Conservation (phyloP, 257 asterid genomes). For the Buddleja alternifolia region DNA sequence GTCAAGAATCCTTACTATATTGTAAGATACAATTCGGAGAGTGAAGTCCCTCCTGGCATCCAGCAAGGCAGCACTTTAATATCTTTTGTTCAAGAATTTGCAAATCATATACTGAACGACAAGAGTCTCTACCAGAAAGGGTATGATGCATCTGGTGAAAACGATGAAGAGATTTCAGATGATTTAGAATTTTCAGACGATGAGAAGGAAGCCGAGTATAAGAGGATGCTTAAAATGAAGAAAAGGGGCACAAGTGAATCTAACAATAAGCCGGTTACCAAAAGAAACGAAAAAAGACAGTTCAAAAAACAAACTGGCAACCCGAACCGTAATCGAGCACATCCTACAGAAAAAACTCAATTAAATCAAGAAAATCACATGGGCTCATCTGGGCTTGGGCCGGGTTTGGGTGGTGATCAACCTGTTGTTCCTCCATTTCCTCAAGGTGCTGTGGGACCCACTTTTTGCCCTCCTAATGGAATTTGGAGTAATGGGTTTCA, state of each 20-base stretch:
- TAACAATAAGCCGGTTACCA: constrained; percentile 38
- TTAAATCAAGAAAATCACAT: constrained; percentile 33
- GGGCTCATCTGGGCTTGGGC: constrained; percentile 33
- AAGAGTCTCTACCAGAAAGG: constrained; percentile 81
- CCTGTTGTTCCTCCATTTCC: constrained; percentile 43
- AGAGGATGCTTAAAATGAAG: constrained; percentile 65
- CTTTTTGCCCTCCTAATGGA: constrained; percentile 49
- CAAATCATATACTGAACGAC: constrained; percentile 64
- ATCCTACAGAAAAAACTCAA: constrained; percentile 26
- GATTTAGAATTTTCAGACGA: constrained; percentile 87
- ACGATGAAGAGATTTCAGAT: constrained; percentile 78
- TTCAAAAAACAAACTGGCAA: constrained; percentile 42
- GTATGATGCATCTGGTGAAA: constrained; percentile 85
- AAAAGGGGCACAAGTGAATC: constrained; percentile 65
- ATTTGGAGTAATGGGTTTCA: constrained; percentile 52
- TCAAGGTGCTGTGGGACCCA: constrained; percentile 37
- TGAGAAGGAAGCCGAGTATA: constrained; percentile 88
- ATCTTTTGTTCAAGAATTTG: constrained; percentile 82
- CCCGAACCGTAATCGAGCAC: constrained; percentile 38
- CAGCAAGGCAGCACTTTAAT: constrained; percentile 66
- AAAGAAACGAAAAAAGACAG: constrained; percentile 52
- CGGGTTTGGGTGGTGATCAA: constrained; percentile 37
- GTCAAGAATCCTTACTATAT: constrained; percentile 91
- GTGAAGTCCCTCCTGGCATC: constrained; percentile 74
- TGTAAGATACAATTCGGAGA: constrained; percentile 79